phyloP scores from a whole-genome alignment of 805 yeast species.

The Saturnispora gosingensis region DNA sequence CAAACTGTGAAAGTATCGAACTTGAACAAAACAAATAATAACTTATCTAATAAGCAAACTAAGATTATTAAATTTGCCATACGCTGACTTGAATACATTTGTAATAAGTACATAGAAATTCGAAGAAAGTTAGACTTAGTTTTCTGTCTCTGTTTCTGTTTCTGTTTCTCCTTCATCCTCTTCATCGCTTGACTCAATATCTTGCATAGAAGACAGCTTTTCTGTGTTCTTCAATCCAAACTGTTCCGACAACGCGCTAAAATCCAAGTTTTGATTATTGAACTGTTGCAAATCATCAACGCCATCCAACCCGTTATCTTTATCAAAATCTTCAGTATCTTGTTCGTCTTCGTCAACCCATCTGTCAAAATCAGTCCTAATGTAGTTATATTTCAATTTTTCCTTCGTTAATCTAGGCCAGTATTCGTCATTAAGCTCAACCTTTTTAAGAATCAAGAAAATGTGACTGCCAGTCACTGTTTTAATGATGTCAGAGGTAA shows the following conservation, averaged over 20 bases:
- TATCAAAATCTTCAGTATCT: constrained; percentile 48
- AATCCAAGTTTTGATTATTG: constrained; percentile 22
- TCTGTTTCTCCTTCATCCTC: constrained; percentile 14
- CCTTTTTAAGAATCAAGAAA: constrained; percentile 60
- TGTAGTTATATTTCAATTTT: constrained; percentile 65
- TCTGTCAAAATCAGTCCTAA: constrained; percentile 91
- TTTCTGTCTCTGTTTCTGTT: not conserved
- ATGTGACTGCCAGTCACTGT: constrained; percentile 56
- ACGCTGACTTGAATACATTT: not conserved
- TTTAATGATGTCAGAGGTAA: constrained; percentile 51
- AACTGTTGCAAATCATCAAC: constrained; percentile 17
- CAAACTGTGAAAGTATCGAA: not conserved
- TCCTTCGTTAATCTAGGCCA: constrained; percentile 96
- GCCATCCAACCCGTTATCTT: constrained; percentile 18
- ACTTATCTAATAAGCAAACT: not conserved
- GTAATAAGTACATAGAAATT: not conserved
- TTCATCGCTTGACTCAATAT: constrained; percentile 22
- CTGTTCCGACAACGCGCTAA: constrained; percentile 22
- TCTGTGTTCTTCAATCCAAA: constrained; percentile 44
- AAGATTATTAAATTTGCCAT: not conserved
- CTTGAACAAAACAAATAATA: not conserved
- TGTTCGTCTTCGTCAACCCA: constrained; percentile 99
- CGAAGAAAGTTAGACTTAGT: not conserved
- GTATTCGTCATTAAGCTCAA: constrained; percentile 57
- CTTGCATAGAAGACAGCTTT: constrained; percentile 14